Percentiles rank a stretch among this genome's conserved stretches.
These are phyloP conservation scores for Fusarium heterosporum DNA, from an alignment of 2,329 filamentous ascomycete species.

Conservation along the genomic window DNA sequence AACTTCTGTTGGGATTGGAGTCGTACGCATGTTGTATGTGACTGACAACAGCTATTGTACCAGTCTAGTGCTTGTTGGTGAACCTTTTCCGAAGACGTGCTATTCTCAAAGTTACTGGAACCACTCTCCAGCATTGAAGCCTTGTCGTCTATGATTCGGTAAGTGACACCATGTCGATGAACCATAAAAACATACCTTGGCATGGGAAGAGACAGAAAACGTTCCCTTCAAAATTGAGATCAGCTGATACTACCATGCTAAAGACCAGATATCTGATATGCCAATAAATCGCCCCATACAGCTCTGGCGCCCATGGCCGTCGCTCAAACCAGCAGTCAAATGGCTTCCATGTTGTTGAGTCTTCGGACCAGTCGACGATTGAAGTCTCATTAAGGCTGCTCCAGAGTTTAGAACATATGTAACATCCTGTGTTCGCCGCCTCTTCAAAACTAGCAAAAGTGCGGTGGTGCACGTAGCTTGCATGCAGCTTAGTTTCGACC, in stretches of 20 bases:
- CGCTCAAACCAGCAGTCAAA: not conserved
- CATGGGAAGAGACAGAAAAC: not conserved
- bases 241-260: no score
- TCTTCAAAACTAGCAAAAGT: no score
- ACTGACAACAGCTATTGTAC: not conserved
- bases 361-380: not conserved
- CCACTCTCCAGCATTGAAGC: not conserved
- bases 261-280: no score
- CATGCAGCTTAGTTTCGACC: no score
- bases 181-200: not conserved
- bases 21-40: not conserved
- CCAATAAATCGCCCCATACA: no score
- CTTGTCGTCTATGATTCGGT: not conserved
- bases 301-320: not conserved
- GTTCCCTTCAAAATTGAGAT: not conserved
- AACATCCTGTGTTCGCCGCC: not conserved
- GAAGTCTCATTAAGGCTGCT: not conserved
- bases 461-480: no score
- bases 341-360: not conserved
- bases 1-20: not conserved
- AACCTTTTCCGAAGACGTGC: not conserved
- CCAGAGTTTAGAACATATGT: not conserved
- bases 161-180: not conserved
- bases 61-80: not conserved
- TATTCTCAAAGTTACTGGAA: fast-evolving